Evolutionary conservation across 179 eudicot species (phyloP).

Genomic region (Camellia oleifera): DNA sequence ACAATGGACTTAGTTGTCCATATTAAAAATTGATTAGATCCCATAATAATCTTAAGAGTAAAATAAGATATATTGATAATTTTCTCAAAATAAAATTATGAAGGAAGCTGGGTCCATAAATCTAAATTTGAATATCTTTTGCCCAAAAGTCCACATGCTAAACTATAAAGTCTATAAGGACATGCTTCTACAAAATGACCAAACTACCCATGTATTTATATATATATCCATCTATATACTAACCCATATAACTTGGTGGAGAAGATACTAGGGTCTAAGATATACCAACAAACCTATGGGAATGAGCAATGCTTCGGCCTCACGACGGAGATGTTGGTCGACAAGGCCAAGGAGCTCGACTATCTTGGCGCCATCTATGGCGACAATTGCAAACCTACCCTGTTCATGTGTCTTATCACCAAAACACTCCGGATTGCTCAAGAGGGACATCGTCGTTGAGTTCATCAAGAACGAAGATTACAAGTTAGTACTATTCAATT

Average conservation of each 20-base stretch:
- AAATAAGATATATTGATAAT: no score
- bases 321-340: constrained; percentile 93
- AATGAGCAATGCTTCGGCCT: constrained; percentile 96
- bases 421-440: constrained; percentile 41
- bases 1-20: no score
- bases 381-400: constrained; percentile 55
- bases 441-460: constrained; percentile 93
- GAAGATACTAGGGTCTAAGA: constrained; percentile 79
- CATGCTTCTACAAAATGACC: no score
- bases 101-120: no score
- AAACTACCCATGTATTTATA: no score
- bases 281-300: constrained; percentile 80
- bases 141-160: no score
- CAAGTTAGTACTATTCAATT: background rate
- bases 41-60: no score
- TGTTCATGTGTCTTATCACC: constrained; percentile 11
- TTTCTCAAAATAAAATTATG: no score
- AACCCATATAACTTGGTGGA: constrained; percentile 91
- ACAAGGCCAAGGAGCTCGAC: constrained; percentile 96
- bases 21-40: no score
- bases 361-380: constrained; percentile 84
- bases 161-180: no score
- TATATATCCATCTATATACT: constrained; percentile 20
- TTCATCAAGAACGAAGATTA: constrained; percentile 55
- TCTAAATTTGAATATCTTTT: no score